Evolutionary conservation across 345 rosid species (phyloP).

Genomic region (Theobroma cacao): DNA sequence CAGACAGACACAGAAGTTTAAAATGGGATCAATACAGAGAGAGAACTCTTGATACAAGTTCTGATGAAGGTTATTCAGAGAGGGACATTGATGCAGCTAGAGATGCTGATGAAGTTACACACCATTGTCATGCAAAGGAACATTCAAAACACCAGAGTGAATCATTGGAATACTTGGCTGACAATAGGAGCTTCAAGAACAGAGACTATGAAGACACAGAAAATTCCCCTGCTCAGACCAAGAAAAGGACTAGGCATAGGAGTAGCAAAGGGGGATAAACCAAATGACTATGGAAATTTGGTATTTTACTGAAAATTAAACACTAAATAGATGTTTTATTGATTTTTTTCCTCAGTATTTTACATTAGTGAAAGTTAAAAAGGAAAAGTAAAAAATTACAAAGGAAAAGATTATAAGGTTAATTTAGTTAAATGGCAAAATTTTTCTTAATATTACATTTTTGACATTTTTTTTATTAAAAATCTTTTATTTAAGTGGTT

Average conservation of each 20-base stretch:
- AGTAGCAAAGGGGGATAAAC: background rate
- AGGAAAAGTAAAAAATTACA: no score
- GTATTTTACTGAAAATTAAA: no score
- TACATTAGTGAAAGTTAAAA: no score
- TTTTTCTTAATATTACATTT: no score
- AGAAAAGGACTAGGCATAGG: background rate
- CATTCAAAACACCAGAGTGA: constrained; percentile 20
- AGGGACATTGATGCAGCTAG: constrained; percentile 23
- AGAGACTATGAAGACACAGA: constrained; percentile 17
- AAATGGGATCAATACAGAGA: constrained; percentile 23
- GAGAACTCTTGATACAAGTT: constrained; percentile 26
- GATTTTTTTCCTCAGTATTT: no score
- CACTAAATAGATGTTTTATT: no score
- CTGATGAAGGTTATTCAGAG: constrained; percentile 34
- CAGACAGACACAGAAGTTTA: constrained; percentile 9
- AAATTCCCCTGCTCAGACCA: background rate
- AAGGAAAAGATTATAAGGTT: no score
- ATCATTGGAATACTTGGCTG: constrained; percentile 32
- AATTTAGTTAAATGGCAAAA: no score
- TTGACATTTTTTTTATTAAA: no score
- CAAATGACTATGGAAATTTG: background rate
- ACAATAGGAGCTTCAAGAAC: constrained; percentile 15
- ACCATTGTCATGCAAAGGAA: constrained; percentile 4
- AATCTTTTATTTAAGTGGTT: no score
- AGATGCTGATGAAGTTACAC: constrained; percentile 23